Percentiles rank a stretch among this genome's conserved stretches.
Conservation (phyloP, 805 yeast species). For the Dipodascopsis uninucleata region DNA sequence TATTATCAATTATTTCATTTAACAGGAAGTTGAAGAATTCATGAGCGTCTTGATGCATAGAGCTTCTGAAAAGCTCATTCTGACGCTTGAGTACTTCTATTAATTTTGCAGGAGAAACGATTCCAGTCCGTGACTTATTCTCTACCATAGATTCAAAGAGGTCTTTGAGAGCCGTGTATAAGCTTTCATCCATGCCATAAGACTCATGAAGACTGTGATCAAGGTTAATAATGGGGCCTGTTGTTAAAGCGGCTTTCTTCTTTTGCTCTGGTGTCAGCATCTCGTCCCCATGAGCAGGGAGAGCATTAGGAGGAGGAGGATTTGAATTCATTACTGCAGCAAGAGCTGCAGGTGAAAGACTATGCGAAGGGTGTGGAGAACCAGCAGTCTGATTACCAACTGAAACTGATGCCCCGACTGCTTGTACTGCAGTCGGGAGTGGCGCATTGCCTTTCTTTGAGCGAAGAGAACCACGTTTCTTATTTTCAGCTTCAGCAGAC, state of each 20-base stretch:
- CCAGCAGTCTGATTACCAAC: neutral
- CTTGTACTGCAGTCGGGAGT: no score
- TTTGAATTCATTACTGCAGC: no score
- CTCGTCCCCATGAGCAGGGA: conserved; percentile 19
- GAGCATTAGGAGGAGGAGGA: conserved; percentile 3
- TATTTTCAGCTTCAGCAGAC: conserved; percentile 3
- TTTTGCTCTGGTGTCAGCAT: conserved; percentile 22
- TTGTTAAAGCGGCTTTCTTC: conserved; percentile 43
- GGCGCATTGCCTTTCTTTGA: conserved; percentile 14
- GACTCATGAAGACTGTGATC: conserved; percentile 60
- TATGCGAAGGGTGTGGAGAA: conserved; percentile 1
- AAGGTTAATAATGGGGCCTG: conserved; percentile 45
- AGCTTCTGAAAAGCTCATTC: conserved; percentile 78
- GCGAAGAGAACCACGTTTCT: conserved; percentile 11
- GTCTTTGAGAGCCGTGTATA: conserved; percentile 74
- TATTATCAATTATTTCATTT: conserved; percentile 60
- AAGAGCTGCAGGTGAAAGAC: conserved; percentile 1
- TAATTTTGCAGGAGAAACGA: conserved; percentile 76
- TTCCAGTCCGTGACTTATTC: conserved; percentile 65
- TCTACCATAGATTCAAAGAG: conserved; percentile 80
- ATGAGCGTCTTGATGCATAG: conserved; percentile 98
- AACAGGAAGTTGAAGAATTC: conserved; percentile 86
- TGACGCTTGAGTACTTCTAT: conserved; percentile 74
- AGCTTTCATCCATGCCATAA: conserved; percentile 48
- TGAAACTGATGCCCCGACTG: no score